A percentile compares a stretch with the other conserved stretches of the same genome.
Evolutionary conservation across 2,329 filamentous ascomycete species (phyloP).

Genomic region (Aureobasidium vineae): DNA sequence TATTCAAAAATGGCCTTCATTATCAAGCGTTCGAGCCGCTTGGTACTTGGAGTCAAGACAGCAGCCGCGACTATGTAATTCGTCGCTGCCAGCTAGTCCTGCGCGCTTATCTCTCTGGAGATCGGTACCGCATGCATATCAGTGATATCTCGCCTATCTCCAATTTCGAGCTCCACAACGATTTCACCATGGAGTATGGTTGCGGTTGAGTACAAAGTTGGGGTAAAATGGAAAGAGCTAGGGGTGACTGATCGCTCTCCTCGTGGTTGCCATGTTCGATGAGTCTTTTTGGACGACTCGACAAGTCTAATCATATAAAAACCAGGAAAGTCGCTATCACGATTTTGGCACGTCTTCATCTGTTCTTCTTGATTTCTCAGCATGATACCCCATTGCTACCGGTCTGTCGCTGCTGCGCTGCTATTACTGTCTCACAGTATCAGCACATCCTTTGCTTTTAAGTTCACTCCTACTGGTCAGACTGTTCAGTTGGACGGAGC

Average conservation of each 20-base stretch:
- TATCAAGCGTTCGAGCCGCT: neutral
- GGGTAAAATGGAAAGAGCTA: no score
- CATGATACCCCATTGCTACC: neutral
- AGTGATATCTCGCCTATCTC: constrained; percentile 10
- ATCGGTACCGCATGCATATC: neutral
- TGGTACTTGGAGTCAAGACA: neutral
- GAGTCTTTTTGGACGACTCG: neutral
- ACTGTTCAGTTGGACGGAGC: constrained; percentile 43
- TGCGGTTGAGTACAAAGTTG: no score
- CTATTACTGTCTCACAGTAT: constrained; percentile 1
- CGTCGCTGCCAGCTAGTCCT: neutral
- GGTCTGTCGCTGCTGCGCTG: constrained; percentile 13
- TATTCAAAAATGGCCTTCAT: neutral
- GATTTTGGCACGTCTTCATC: neutral
- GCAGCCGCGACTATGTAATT: neutral
- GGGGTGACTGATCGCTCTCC: neutral
- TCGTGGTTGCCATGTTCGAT: constrained; percentile 2
- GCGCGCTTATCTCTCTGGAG: constrained; percentile 4
- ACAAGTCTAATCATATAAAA: neutral
- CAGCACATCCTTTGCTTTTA: neutral
- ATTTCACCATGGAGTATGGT: neutral
- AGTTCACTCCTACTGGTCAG: constrained; percentile 40
- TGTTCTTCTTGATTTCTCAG: neutral
- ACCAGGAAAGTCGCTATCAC: neutral
- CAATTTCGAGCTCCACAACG: neutral